These are phyloP conservation scores for Didymella glomerata DNA, from an alignment of 2,329 filamentous ascomycete genomes.

Conservation along the genomic window DNA sequence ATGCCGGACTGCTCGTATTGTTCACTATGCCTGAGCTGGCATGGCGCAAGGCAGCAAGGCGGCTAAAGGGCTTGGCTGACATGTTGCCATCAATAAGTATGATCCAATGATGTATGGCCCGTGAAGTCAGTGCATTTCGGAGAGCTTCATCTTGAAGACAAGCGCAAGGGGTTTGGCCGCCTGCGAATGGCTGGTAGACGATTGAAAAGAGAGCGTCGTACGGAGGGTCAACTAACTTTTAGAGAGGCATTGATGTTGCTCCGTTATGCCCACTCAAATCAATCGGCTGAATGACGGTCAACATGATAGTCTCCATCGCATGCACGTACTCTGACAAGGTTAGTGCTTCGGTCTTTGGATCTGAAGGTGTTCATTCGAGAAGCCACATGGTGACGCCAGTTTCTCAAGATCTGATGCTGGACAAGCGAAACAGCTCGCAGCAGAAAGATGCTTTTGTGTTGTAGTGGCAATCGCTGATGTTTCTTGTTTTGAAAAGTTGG, in stretches of 20 bases:
- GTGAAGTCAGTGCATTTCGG: not conserved
- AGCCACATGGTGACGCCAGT: not conserved
- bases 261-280: not conserved
- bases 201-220: not conserved
- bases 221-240: not conserved
- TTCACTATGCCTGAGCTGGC: not conserved
- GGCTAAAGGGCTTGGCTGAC: not conserved
- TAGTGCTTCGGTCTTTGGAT: not conserved
- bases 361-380: not conserved
- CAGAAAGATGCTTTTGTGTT: not conserved
- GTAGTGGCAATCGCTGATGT: not conserved
- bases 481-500: not conserved
- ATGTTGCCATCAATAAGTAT: not conserved
- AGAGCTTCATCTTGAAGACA: not conserved
- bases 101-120: not conserved
- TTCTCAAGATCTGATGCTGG: too few species aligned
- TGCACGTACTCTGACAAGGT: not conserved
- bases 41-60: conserved; percentile 5
- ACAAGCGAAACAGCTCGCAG: not conserved
- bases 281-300: not conserved
- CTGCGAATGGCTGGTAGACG: not conserved
- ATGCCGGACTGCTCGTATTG: not conserved
- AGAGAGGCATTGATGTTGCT: not conserved
- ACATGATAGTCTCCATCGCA: not conserved
- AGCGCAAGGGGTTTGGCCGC: too few species aligned